Evolutionary conservation across 139 green algal genomes (phyloP).

Genomic region (Micromonas pusilla): DNA sequence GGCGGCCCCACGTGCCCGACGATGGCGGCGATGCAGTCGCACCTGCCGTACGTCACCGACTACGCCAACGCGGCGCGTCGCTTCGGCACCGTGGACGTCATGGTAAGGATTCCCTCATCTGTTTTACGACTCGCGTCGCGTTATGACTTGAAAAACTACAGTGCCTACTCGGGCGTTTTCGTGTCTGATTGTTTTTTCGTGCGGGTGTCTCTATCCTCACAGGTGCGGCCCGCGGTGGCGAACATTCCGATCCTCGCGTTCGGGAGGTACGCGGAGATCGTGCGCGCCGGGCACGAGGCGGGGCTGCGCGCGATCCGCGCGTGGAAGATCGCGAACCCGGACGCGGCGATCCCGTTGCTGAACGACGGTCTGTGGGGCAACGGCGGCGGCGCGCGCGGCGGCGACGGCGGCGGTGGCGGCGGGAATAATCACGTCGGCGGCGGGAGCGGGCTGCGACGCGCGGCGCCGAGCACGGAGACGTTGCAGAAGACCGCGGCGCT

Average conservation of each 20-base stretch:
- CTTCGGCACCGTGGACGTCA: background rate
- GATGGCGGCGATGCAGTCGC: constrained; percentile 19
- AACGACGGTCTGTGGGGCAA: background rate
- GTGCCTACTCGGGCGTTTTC: no score
- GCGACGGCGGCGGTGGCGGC: background rate
- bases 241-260: constrained; percentile 4
- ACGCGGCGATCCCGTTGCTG: background rate
- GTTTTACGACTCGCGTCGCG: no score
- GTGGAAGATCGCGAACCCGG: constrained; percentile 17
- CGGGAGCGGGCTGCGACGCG: background rate
- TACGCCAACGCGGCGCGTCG: background rate
- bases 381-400: background rate
- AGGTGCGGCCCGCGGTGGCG: constrained; percentile 4
- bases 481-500: background rate
- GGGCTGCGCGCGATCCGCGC: background rate
- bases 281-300: background rate
- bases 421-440: background rate
- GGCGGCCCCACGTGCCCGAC: background rate
- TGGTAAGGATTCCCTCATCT: no score
- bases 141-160: no score
- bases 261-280: background rate
- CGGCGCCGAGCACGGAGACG: background rate
- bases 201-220: no score
- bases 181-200: no score
- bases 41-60: constrained; percentile 14